Percentiles rank a stretch among this genome's conserved stretches.
phyloP scores from a whole-genome alignment of 495 filamentous ascomycete species.

The Apodospora peruviana region DNA sequence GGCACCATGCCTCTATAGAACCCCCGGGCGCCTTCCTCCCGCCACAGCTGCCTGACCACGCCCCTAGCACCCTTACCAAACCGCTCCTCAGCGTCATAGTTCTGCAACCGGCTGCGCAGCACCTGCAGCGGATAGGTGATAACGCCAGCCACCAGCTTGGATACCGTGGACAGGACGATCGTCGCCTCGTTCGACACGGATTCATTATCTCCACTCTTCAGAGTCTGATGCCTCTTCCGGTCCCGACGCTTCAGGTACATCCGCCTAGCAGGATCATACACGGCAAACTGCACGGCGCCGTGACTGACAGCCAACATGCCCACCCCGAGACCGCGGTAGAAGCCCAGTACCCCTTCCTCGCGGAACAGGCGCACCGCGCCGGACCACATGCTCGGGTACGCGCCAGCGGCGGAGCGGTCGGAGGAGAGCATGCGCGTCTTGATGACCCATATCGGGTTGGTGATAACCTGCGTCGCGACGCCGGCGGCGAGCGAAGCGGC shows the following conservation, averaged over 20 bases:
- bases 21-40: conserved; percentile 68
- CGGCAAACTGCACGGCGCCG: conserved; percentile 92
- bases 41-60: conserved; percentile 67
- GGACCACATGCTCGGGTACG: conserved; percentile 70
- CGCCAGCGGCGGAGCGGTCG: conserved; percentile 63
- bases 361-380: conserved; percentile 60
- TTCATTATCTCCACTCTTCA: conserved; percentile 9
- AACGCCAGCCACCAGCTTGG: conserved; percentile 81
- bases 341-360: conserved; percentile 67
- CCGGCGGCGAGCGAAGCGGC: conserved; percentile 72
- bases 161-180: conserved; percentile 67
- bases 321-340: conserved; percentile 79
- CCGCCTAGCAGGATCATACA: conserved; percentile 81
- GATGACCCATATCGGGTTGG: conserved; percentile 97
- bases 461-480: conserved; percentile 67
- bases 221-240: neutral
- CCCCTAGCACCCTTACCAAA: conserved; percentile 68
- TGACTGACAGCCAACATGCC: conserved; percentile 88
- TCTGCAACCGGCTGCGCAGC: conserved; percentile 79
- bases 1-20: conserved; percentile 93
- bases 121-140: conserved; percentile 94
- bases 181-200: conserved; percentile 69
- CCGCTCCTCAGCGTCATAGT: conserved; percentile 65
- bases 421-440: conserved; percentile 96
- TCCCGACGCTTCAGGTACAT: conserved; percentile 37